Conservation (phyloP, 208 protist genomes). For the Crithidia sp. region DNA sequence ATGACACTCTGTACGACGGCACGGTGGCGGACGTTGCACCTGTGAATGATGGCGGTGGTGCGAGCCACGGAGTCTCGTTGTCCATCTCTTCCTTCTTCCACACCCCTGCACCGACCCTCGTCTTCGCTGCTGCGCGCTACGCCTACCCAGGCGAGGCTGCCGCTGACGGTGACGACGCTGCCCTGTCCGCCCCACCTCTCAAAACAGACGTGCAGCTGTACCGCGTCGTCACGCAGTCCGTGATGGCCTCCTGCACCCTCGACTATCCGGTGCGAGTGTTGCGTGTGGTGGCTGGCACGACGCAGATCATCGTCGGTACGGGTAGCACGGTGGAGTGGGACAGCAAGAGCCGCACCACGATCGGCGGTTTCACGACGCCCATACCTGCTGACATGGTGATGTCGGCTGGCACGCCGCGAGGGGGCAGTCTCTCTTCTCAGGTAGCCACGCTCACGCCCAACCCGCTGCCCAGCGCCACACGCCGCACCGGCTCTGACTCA, state of each 20-base stretch:
- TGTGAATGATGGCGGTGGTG: neutral
- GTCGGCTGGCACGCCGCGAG: neutral
- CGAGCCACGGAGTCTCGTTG: neutral
- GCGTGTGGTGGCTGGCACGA: constrained; percentile 17
- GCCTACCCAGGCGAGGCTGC: neutral
- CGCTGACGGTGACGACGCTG: neutral
- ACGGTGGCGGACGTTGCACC: neutral
- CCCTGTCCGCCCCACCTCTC: neutral
- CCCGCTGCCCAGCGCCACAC: neutral
- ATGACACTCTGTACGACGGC: neutral
- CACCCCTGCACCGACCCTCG: constrained; percentile 27
- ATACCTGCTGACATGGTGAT: neutral
- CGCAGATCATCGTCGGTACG: constrained; percentile 26
- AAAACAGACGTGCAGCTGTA: constrained; percentile 22
- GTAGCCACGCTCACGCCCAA: neutral
- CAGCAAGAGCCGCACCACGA: neutral
- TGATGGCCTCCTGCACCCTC: constrained; percentile 30
- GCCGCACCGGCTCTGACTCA: neutral
- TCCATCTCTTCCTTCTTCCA: constrained; percentile 3
- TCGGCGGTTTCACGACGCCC: neutral
- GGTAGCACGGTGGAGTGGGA: constrained; percentile 19
- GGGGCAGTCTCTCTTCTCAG: neutral
- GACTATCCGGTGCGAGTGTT: constrained; percentile 29
- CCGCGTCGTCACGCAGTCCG: constrained; percentile 23
- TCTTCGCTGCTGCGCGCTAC: constrained; percentile 15